Conservation (phyloP, 176 grass and related monocot species). For the Oryza glaberrima region DNA sequence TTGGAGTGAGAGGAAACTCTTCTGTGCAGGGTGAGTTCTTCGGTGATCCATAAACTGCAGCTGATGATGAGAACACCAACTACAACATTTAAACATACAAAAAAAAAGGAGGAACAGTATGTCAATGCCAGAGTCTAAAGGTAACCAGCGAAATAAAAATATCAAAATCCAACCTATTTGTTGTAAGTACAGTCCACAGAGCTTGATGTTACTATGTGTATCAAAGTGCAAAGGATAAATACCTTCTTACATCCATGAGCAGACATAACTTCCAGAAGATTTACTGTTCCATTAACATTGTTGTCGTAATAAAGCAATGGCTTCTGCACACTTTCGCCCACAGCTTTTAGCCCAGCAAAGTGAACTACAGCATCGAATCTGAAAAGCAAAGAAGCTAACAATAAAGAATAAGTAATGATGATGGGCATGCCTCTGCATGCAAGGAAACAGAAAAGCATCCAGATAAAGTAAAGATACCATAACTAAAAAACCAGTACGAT, state of each 20-base stretch:
- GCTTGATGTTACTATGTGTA: neutral
- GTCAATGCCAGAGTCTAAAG: slow-evolving; percentile 7
- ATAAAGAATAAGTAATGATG: slow-evolving; percentile 41
- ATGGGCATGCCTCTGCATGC: slow-evolving; percentile 14
- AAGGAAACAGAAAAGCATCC: slow-evolving; percentile 16
- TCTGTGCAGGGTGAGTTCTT: slow-evolving; percentile 85
- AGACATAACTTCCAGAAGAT: slow-evolving; percentile 92
- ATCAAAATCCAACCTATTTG: neutral
- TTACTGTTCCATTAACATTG: slow-evolving; percentile 75
- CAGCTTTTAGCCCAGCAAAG: slow-evolving; percentile 84
- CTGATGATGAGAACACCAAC: slow-evolving; percentile 97
- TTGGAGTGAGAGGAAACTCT: slow-evolving; percentile 80
- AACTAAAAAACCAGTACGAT: neutral
- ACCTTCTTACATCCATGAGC: slow-evolving; percentile 88
- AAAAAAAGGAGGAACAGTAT: neutral
- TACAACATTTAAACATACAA: slow-evolving; percentile 55
- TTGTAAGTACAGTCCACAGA: neutral
- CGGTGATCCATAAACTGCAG: slow-evolving; percentile 88
- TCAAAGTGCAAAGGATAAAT: slow-evolving; percentile 27
- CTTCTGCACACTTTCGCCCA: slow-evolving; percentile 83
- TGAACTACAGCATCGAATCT: slow-evolving; percentile 90
- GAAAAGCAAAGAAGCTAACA: slow-evolving; percentile 33
- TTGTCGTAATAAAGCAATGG: slow-evolving; percentile 94
- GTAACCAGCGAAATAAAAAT: neutral
- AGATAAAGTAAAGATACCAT: slow-evolving; percentile 20